phyloP scores from a whole-genome alignment of 1,284 basidiomycete genomes.

The Thecaphora thlaspeos region DNA sequence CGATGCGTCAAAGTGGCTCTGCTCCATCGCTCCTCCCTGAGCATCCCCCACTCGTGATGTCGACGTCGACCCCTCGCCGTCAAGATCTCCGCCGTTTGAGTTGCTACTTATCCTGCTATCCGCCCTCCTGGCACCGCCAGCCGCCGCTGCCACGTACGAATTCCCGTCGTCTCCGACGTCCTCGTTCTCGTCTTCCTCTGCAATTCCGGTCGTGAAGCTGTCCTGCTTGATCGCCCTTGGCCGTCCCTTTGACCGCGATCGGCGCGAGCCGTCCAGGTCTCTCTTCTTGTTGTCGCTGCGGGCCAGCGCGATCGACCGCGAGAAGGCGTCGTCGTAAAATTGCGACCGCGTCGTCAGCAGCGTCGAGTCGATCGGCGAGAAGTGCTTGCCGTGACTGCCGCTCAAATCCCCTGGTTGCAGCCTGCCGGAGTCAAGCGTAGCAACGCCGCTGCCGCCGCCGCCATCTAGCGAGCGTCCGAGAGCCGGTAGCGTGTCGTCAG shows the following conservation, averaged over 20 bases:
- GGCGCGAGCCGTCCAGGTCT: too few relatives aligned
- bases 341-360: conserved; percentile 12
- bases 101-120: background rate
- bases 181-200: background rate
- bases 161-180: background rate
- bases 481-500: too few relatives aligned
- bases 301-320: conserved; percentile 11
- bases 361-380: conserved; percentile 15
- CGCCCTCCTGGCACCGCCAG: background rate
- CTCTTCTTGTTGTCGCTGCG: background rate
- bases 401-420: too few relatives aligned
- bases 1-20: background rate
- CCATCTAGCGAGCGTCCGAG: too few relatives aligned
- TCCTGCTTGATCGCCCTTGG: background rate
- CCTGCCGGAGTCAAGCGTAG: too few relatives aligned
- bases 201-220: background rate
- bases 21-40: background rate
- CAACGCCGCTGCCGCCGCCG: too few relatives aligned
- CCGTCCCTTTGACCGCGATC: background rate
- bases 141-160: too few relatives aligned
- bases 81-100: background rate
- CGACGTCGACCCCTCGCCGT: too few relatives aligned
- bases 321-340: conserved; percentile 18
- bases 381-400: background rate
- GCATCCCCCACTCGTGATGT: conserved; percentile 4